Conservation (phyloP, 1,284 basidiomycete genomes). For the Cryptococcus amylolentus region DNA sequence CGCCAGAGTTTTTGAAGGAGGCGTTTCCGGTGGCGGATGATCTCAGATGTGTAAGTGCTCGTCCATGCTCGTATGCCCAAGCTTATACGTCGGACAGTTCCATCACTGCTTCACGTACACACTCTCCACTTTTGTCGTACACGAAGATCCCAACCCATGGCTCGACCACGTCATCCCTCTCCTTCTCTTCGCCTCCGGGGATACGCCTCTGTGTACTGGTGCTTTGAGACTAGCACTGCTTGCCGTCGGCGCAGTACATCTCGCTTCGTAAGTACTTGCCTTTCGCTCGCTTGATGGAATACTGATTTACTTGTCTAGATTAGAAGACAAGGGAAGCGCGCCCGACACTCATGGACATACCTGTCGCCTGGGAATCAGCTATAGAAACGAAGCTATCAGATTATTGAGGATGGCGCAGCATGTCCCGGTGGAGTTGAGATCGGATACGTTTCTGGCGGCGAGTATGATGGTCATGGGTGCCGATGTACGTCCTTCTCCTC, state of each 20-base stretch:
- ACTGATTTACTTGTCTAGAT: slow-evolving; percentile 1
- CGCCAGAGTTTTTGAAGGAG: slow-evolving; percentile 35
- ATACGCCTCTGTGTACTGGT: slow-evolving; percentile 23
- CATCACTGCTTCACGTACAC: slow-evolving; percentile 44
- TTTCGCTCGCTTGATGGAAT: background rate
- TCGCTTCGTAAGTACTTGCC: slow-evolving; percentile 19
- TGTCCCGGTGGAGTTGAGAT: slow-evolving; percentile 21
- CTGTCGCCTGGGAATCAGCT: slow-evolving; percentile 19
- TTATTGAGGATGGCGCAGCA: slow-evolving; percentile 27
- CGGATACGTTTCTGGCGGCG: slow-evolving; percentile 33
- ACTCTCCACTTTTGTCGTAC: slow-evolving; percentile 38
- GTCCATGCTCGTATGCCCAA: background rate
- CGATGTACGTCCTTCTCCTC: slow-evolving; percentile 21
- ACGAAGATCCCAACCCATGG: slow-evolving; percentile 43
- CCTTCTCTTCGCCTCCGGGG: slow-evolving; percentile 33
- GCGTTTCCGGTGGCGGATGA: slow-evolving; percentile 35
- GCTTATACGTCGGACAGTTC: slow-evolving; percentile 20
- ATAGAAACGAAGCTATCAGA: slow-evolving; percentile 23
- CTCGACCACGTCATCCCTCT: slow-evolving; percentile 36
- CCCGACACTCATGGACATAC: slow-evolving; percentile 11
- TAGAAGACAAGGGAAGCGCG: slow-evolving; percentile 12
- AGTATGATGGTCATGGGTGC: slow-evolving; percentile 25
- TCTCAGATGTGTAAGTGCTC: slow-evolving; percentile 30
- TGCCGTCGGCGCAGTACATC: slow-evolving; percentile 34
- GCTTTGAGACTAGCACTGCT: slow-evolving; percentile 36